phyloP scores from a whole-genome alignment of 495 filamentous ascomycete genomes.

The Neurospora cerealis region DNA sequence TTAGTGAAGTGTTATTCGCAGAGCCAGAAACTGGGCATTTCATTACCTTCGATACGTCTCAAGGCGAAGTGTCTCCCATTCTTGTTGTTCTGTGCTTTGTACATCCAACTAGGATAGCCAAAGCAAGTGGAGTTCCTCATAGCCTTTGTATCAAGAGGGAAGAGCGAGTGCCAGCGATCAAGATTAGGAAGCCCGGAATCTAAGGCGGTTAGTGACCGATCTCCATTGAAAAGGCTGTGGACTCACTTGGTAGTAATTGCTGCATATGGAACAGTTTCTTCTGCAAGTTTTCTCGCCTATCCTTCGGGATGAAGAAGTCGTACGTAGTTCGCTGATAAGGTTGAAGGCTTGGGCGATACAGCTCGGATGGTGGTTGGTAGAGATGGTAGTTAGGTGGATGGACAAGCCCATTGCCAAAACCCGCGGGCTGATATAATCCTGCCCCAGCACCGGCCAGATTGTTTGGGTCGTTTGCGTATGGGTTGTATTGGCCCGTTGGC shows the following conservation, averaged over 20 bases:
- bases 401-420: constrained; percentile 36
- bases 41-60: constrained; percentile 63
- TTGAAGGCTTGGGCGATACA: constrained; percentile 64
- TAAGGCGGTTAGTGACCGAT: constrained; percentile 4
- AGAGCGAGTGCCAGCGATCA: constrained; percentile 82
- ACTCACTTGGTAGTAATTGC: constrained; percentile 73
- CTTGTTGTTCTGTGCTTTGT: constrained; percentile 84
- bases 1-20: neutral
- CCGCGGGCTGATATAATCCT: constrained; percentile 38
- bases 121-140: constrained; percentile 62
- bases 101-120: constrained; percentile 84
- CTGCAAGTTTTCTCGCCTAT: constrained; percentile 76
- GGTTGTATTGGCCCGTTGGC: constrained; percentile 45
- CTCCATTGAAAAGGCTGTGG: too few relatives aligned
- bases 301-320: constrained; percentile 83
- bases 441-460: constrained; percentile 36
- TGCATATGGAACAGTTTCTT: constrained; percentile 77
- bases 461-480: constrained; percentile 52
- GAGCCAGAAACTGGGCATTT: neutral
- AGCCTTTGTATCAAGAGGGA: constrained; percentile 76
- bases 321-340: constrained; percentile 76
- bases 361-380: constrained; percentile 71
- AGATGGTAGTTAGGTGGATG: constrained; percentile 89
- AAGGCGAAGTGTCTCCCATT: constrained; percentile 79
- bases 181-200: constrained; percentile 62